Percentiles rank a stretch among this genome's conserved stretches.
Conservation (phyloP, 1,284 basidiomycete species). For the Xerocomus amazonicus region DNA sequence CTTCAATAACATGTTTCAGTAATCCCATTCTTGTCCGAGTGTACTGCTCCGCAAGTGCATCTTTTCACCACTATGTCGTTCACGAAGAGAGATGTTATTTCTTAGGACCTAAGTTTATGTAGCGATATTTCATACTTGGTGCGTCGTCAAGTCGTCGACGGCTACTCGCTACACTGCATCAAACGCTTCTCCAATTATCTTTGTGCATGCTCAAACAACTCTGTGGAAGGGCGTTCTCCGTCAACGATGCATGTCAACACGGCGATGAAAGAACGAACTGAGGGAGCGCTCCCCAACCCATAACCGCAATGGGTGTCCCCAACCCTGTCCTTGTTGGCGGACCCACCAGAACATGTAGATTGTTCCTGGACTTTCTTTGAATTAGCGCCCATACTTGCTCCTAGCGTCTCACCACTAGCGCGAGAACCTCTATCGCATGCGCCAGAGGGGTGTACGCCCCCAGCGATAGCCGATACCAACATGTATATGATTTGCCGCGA, state of each 20-base stretch:
- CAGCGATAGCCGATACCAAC: conserved; percentile 62
- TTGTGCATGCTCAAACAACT: conserved; percentile 53
- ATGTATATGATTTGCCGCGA: conserved; percentile 62
- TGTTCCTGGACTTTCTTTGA: conserved; percentile 24
- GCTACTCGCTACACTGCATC: conserved; percentile 26
- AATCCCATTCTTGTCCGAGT: no score
- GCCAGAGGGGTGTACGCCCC: conserved; percentile 62
- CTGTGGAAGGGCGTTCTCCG: conserved; percentile 28
- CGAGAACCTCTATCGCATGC: conserved; percentile 62
- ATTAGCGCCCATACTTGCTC: conserved; percentile 61
- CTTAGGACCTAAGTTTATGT: no score
- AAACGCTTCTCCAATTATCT: conserved; percentile 33
- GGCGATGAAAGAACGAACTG: conserved; percentile 42
- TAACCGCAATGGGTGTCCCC: conserved; percentile 64
- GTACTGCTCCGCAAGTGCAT: no score
- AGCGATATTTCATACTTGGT: conserved; percentile 13
- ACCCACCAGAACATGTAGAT: conserved; percentile 17
- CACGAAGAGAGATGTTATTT: no score
- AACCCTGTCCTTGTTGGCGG: conserved; percentile 24
- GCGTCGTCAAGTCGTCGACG: conserved; percentile 19
- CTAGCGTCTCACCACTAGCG: conserved; percentile 63
- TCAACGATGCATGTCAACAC: background rate
- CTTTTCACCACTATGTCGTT: conserved; percentile 1
- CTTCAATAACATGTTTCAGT: no score
- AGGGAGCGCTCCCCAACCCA: conserved; percentile 70